These are phyloP conservation scores for Ensete ventricosum DNA, from an alignment of 176 grass and related monocot genomes.

Conservation along the genomic window DNA sequence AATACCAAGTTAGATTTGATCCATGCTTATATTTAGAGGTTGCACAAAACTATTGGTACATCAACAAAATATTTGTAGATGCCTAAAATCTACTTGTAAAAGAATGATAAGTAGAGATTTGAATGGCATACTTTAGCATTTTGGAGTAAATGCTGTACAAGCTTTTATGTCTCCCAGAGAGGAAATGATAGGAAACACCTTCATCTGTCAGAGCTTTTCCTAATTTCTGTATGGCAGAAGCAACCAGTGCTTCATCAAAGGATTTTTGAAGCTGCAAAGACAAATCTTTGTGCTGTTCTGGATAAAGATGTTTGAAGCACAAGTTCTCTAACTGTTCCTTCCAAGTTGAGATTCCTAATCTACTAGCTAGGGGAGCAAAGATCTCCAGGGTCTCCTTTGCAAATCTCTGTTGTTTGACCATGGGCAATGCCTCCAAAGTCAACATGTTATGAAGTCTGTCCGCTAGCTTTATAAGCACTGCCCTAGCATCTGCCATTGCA, in stretches of 20 bases:
- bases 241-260: constrained; percentile 61
- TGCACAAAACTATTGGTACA: neutral
- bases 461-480: constrained; percentile 86
- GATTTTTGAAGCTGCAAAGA: constrained; percentile 52
- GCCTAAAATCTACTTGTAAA: constrained; percentile 18
- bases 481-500: constrained; percentile 89
- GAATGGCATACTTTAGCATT: constrained; percentile 67
- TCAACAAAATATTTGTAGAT: neutral
- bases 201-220: constrained; percentile 56
- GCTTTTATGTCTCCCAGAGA: constrained; percentile 87
- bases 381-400: constrained; percentile 87
- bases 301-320: constrained; percentile 80
- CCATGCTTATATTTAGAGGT: neutral
- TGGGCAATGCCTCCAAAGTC: constrained; percentile 64
- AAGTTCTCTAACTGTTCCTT: constrained; percentile 86
- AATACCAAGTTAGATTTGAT: neutral
- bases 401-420: constrained; percentile 82
- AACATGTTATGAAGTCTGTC: constrained; percentile 93
- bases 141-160: constrained; percentile 79
- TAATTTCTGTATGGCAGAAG: constrained; percentile 46
- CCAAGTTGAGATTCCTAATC: constrained; percentile 82
- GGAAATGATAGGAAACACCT: constrained; percentile 43
- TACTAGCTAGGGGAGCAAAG: constrained; percentile 74
- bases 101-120: neutral
- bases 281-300: constrained; percentile 59